Percentiles rank a stretch among this genome's conserved stretches.
phyloP scores from a whole-genome alignment of 495 filamentous ascomycete genomes.

The Halenospora varia region DNA sequence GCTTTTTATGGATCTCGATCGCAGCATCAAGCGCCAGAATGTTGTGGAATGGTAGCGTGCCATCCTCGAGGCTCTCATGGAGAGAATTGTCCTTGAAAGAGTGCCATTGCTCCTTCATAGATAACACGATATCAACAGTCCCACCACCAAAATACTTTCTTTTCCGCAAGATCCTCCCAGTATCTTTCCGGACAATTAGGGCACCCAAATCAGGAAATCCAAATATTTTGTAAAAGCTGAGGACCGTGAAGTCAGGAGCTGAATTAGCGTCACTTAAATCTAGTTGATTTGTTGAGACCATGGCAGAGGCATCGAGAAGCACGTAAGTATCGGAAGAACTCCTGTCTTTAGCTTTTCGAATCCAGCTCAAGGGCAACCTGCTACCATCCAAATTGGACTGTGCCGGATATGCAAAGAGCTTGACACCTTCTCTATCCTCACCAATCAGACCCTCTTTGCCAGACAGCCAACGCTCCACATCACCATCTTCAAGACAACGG shows the following conservation, averaged over 20 bases:
- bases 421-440: not conserved
- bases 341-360: slow-evolving; percentile 42
- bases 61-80: slow-evolving; percentile 83
- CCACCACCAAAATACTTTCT: slow-evolving; percentile 91
- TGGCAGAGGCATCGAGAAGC: slow-evolving; percentile 84
- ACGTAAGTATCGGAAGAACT: slow-evolving; percentile 49
- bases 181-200: slow-evolving; percentile 72
- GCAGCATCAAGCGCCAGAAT: slow-evolving; percentile 78
- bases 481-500: slow-evolving; percentile 63
- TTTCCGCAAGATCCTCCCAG: slow-evolving; percentile 55
- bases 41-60: slow-evolving; percentile 82
- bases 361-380: slow-evolving; percentile 70
- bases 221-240: slow-evolving; percentile 97
- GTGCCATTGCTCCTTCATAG: slow-evolving; percentile 64
- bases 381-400: slow-evolving; percentile 95
- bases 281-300: slow-evolving; percentile 72
- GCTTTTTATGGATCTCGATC: slow-evolving; percentile 58
- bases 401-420: slow-evolving; percentile 83
- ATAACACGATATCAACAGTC: slow-evolving; percentile 78
- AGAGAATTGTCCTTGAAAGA: slow-evolving; percentile 65
- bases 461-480: slow-evolving; percentile 65
- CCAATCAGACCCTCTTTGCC: slow-evolving; percentile 22
- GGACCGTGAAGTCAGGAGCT: slow-evolving; percentile 81
- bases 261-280: slow-evolving; percentile 56
- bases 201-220: slow-evolving; percentile 91